Percentiles rank a stretch among this genome's conserved stretches.
Conservation (phyloP, 2,329 filamentous ascomycete species). For the Biscogniauxia mediterranea region DNA sequence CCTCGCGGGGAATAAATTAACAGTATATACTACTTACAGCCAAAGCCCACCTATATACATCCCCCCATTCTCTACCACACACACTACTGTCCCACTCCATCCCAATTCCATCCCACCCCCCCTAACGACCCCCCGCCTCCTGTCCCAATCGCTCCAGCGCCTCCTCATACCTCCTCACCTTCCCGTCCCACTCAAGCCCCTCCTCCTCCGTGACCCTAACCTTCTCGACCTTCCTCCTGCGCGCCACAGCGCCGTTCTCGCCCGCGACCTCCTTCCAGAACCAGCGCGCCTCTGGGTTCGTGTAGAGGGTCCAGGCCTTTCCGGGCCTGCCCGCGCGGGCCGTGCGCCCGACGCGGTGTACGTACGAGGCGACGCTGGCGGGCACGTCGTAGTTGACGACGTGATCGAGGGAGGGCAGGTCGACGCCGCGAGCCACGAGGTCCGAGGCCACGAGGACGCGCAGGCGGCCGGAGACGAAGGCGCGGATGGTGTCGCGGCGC, state of each 20-base stretch:
- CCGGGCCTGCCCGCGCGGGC: conserved; percentile 76
- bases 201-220: conserved; percentile 41
- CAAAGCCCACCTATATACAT: no score
- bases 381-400: conserved; percentile 95
- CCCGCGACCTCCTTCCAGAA: conserved; percentile 82
- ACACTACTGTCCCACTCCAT: no score
- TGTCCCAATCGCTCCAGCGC: conserved; percentile 62
- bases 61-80: no score
- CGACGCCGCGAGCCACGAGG: conserved; percentile 87
- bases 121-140: conserved; percentile 48
- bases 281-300: conserved; percentile 81
- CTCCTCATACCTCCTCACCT: conserved; percentile 47
- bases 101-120: neutral
- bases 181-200: conserved; percentile 44
- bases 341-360: conserved; percentile 89
- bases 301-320: conserved; percentile 82
- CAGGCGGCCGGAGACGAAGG: conserved; percentile 62
- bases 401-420: conserved; percentile 74
- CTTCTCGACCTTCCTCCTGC: conserved; percentile 46
- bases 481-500: conserved; percentile 64
- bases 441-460: conserved; percentile 87
- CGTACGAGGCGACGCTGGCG: conserved; percentile 74
- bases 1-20: no score
- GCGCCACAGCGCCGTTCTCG: conserved; percentile 34
- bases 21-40: no score